Evolutionary conservation across 176 grass and related monocot genomes (phyloP).

Genomic region (Luzula sylvatica): DNA sequence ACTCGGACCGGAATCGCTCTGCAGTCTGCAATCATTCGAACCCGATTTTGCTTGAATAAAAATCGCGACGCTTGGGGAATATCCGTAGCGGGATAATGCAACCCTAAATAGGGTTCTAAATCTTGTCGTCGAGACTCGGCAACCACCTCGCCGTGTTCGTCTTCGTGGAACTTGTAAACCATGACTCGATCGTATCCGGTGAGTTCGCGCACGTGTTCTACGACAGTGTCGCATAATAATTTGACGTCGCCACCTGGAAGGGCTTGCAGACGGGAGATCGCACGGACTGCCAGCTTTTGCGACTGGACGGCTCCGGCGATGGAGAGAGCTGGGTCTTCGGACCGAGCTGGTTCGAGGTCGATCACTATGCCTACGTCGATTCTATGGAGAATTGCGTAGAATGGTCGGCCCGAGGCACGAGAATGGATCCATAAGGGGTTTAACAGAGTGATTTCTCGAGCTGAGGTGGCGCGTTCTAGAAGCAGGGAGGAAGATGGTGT

Average conservation of each 20-base stretch:
- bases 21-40: conserved; percentile 90
- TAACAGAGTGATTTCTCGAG: conserved; percentile 76
- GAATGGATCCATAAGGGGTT: conserved; percentile 93
- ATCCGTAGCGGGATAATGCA: conserved; percentile 94
- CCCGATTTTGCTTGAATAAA: conserved; percentile 95
- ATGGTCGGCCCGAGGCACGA: conserved; percentile 63
- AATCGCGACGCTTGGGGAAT: conserved; percentile 94
- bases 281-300: conserved; percentile 85
- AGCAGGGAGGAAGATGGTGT: conserved; percentile 34
- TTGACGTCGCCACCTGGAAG: conserved; percentile 69
- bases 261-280: conserved; percentile 85
- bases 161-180: conserved; percentile 97
- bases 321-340: conserved; percentile 70
- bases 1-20: conserved; percentile 52
- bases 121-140: conserved; percentile 59
- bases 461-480: conserved; percentile 60
- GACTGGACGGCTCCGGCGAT: conserved; percentile 79
- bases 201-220: conserved; percentile 76
- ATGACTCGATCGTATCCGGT: conserved; percentile 93
- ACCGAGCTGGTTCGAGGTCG: conserved; percentile 68
- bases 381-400: conserved; percentile 92
- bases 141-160: conserved; percentile 90
- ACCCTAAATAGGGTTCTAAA: conserved; percentile 83
- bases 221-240: conserved; percentile 73
- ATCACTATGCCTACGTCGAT: conserved; percentile 84